phyloP scores from a whole-genome alignment of 2,329 filamentous ascomycete genomes.

The Scedosporium apiospermum region DNA sequence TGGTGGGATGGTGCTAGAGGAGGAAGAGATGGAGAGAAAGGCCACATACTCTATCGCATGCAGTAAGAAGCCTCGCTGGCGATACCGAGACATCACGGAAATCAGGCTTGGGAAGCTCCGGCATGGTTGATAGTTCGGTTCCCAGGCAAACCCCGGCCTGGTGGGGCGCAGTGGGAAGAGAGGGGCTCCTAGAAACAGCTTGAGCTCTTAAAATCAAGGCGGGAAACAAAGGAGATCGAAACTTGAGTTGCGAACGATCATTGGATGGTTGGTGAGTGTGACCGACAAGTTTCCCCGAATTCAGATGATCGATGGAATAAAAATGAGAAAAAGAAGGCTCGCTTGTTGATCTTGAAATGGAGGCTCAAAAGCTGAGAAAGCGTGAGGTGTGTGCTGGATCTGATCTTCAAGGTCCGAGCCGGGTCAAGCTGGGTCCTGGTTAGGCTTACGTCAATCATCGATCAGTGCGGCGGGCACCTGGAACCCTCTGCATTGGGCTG shows the following conservation, averaged over 20 bases:
- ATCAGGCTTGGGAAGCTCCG: background rate
- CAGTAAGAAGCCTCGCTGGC: background rate
- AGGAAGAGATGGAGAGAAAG: background rate
- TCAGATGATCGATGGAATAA: background rate
- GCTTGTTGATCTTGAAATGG: background rate
- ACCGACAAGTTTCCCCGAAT: background rate
- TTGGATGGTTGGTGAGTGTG: background rate
- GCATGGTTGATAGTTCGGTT: background rate
- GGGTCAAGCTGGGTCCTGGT: no score
- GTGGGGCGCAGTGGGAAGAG: background rate
- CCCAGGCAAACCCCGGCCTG: background rate
- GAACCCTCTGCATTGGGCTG: no score
- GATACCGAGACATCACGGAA: background rate
- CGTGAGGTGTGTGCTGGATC: background rate
- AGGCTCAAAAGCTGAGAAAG: background rate
- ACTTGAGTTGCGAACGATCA: background rate
- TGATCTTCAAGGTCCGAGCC: no score
- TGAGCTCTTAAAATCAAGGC: background rate
- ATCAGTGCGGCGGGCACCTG: background rate
- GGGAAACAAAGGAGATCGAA: background rate
- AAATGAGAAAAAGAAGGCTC: background rate
- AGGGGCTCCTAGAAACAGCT: background rate
- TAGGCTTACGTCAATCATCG: background rate
- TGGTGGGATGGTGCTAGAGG: background rate
- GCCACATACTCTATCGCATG: background rate